Conservation (phyloP, 2,329 filamentous ascomycete species). For the Penicillium sp. region DNA sequence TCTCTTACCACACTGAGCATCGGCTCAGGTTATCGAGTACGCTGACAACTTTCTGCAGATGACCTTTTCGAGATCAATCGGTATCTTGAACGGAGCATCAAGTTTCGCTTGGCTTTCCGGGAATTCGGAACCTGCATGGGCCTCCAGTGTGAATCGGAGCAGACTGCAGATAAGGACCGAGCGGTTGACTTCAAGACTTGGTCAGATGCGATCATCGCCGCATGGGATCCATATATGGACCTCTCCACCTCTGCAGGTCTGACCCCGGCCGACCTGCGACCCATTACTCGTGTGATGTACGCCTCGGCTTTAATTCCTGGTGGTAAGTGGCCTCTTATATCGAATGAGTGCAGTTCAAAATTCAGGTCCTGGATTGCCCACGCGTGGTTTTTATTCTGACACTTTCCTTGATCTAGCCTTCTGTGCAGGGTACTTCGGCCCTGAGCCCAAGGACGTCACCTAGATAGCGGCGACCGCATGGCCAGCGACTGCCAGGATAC, state of each 20-base stretch:
- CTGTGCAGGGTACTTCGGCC: constrained; percentile 37
- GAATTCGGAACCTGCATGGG: constrained; percentile 59
- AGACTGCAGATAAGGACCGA: constrained; percentile 38
- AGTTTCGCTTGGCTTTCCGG: constrained; percentile 52
- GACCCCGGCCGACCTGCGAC: constrained; percentile 49
- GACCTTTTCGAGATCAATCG: constrained; percentile 39
- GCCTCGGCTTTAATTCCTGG: constrained; percentile 57
- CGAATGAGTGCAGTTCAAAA: neutral
- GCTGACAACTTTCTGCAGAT: constrained; percentile 23
- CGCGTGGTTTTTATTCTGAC: neutral
- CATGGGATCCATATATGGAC: constrained; percentile 45
- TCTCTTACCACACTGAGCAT: neutral
- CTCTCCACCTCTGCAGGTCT: constrained; percentile 32
- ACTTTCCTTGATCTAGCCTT: constrained; percentile 33
- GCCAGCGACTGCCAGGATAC: neutral
- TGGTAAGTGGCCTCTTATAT: constrained; percentile 43
- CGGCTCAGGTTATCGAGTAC: neutral
- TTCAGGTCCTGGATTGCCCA: neutral
- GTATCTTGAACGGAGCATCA: constrained; percentile 38
- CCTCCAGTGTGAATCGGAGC: constrained; percentile 41
- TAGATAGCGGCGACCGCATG: neutral
- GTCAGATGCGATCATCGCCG: constrained; percentile 38
- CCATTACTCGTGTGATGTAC: constrained; percentile 61
- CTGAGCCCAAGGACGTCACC: constrained; percentile 12
- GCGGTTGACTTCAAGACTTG: constrained; percentile 33